Evolutionary conservation across 768 basidiomycete species (phyloP), one percentile per base, ranked within the genome.

Genomic region (Mycena chlorophos): DNA sequence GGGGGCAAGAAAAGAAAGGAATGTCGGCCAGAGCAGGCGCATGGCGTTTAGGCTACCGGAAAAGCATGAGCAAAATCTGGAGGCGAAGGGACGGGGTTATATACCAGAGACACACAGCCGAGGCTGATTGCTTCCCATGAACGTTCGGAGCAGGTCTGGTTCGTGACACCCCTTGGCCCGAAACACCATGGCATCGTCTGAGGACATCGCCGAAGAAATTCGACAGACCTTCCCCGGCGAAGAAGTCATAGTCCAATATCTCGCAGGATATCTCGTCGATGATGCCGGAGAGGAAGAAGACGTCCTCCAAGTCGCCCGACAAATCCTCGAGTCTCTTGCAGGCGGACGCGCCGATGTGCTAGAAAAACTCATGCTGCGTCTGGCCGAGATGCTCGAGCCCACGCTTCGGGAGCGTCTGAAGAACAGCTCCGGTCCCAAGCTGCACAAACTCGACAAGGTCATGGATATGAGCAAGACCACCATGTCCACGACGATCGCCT

Each of bases 221-320:
- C 81, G 89, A 26, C 71, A 73, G 10, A 75, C 70, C 39, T 81
- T 91, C 52, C 88, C 88, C 0, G 89, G 84, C 8, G 92, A 94
- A 64, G 91, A 94, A 67, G 81, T 91, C 58, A 81, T 94, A 58
- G 86, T 93, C 3, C 87, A 92, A 56, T 94, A 94, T 66, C 80
- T 94, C 27, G 78, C 89, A n/a, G 91, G 91, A 37, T 91, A 91
- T 66, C 83, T 94, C 26, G 84, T 93, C 52, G 91, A 93, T 69
- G 91, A 94, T 68, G 89, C 90, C 12, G 87, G 88, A 37, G 89
- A 92, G 69, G 91, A 94, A 60, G 90, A 91, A 67, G 90, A 93
- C 66, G 84, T 92, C 26, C 79, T 94, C n/a, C 81, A 85, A 52
- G 78, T 94, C 37, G 83, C 89, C 22, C 81, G 83, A 30, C 77